Percentiles rank a stretch among this genome's conserved stretches.
These are phyloP conservation scores for Golubevia pallescens DNA, from an alignment of 1,284 basidiomycete species.

Conservation along the genomic window DNA sequence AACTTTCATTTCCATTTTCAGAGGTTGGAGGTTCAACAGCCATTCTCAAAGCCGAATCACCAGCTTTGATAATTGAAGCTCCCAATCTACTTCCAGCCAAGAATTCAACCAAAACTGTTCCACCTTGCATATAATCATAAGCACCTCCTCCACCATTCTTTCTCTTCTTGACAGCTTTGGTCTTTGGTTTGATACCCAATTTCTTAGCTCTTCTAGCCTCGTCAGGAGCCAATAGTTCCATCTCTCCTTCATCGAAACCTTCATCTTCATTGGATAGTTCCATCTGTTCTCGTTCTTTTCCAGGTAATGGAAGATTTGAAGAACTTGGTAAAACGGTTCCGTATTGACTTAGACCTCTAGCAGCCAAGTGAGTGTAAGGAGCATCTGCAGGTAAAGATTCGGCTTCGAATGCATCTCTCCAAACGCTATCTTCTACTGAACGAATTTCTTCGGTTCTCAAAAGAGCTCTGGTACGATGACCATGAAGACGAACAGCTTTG, in stretches of 20 bases:
- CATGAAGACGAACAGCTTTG: conserved; percentile 3
- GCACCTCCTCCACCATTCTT: conserved; percentile 1
- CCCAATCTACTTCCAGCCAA: conserved; percentile 34
- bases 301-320: too few relatives aligned
- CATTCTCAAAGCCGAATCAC: neutral
- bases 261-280: too few relatives aligned
- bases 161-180: neutral
- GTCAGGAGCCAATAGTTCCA: neutral
- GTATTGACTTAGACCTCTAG: conserved; percentile 10
- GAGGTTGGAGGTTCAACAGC: neutral
- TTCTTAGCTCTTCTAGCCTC: neutral
- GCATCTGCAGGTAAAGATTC: conserved; percentile 32
- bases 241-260: neutral
- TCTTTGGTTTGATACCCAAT: too few relatives aligned
- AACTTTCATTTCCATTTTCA: neutral
- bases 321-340: too few relatives aligned
- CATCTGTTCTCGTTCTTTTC: too few relatives aligned
- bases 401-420: conserved; percentile 30
- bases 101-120: conserved; percentile 44
- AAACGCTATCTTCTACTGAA: conserved; percentile 29
- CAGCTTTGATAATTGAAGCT: conserved; percentile 24
- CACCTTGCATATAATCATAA: conserved; percentile 31
- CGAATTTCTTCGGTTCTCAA: conserved; percentile 27
- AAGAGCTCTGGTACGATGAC: conserved; percentile 14
- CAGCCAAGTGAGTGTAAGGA: conserved; percentile 41